phyloP scores from a whole-genome alignment of 768 basidiomycete species.

The Leccinum uliginosum region DNA sequence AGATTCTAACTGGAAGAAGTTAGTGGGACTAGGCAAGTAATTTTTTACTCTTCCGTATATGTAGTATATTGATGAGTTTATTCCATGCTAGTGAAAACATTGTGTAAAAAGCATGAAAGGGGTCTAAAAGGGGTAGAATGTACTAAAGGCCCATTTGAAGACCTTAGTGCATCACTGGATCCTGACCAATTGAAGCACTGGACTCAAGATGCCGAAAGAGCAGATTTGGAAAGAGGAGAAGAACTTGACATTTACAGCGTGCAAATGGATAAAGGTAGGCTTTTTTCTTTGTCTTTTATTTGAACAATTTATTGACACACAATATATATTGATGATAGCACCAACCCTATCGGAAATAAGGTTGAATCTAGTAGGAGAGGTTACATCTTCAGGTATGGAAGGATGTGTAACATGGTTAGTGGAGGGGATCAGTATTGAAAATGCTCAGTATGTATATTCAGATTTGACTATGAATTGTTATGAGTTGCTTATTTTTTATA shows the following conservation, averaged over 20 bases:
- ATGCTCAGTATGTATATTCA: too few relatives aligned
- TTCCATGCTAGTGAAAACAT: not conserved
- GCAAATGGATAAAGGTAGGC: not conserved
- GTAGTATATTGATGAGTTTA: not conserved
- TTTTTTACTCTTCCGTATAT: not conserved
- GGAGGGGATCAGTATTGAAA: too few relatives aligned
- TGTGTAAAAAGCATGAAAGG: not conserved
- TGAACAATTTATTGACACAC: too few relatives aligned
- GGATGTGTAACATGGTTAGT: too few relatives aligned
- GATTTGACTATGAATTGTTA: too few relatives aligned
- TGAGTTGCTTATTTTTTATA: too few relatives aligned
- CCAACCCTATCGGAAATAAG: not conserved
- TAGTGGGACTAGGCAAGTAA: not conserved
- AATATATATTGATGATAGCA: not conserved
- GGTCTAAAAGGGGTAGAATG: not conserved
- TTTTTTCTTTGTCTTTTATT: not conserved
- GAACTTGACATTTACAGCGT: not conserved
- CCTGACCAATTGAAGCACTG: not conserved
- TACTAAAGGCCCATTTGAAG: not conserved
- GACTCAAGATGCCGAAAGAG: not conserved
- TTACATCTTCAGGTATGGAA: too few relatives aligned
- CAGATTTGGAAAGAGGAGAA: not conserved
- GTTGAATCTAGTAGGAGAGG: not conserved
- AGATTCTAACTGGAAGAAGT: slow-evolving; percentile 2
- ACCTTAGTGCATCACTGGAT: not conserved